Conservation (phyloP, 2,329 filamentous ascomycete species). For the Arthrobotrys entomopaga region DNA sequence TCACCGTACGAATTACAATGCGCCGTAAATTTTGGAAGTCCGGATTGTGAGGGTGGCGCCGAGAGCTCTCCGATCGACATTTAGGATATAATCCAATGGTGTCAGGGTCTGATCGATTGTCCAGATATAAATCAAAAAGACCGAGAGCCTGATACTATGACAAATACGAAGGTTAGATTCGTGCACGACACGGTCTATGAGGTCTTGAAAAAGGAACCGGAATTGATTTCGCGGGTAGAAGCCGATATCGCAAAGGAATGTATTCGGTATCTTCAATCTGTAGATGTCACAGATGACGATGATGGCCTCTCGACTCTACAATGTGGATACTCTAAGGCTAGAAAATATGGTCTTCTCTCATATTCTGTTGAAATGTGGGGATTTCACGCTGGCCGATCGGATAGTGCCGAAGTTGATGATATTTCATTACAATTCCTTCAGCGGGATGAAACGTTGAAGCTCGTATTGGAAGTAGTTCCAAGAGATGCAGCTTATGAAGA, state of each 20-base stretch:
- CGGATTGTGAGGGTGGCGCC: neutral
- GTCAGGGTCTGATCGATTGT: slow-evolving; percentile 14
- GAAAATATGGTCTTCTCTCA: slow-evolving; percentile 17
- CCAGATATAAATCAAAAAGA: too few relatives aligned
- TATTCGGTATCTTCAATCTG: slow-evolving; percentile 14
- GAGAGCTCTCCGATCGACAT: slow-evolving; percentile 2
- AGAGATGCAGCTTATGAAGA: slow-evolving; percentile 7
- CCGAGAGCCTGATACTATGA: too few relatives aligned
- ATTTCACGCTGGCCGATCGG: slow-evolving; percentile 23
- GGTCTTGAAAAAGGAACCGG: slow-evolving; percentile 13
- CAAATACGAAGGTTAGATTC: slow-evolving; percentile 13
- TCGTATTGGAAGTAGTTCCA: slow-evolving; percentile 11
- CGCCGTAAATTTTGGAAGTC: slow-evolving; percentile 27
- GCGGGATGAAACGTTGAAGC: neutral
- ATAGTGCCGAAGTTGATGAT: slow-evolving; percentile 14
- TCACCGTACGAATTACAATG: slow-evolving; percentile 31
- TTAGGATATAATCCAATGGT: slow-evolving; percentile 20
- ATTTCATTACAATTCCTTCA: slow-evolving; percentile 22
- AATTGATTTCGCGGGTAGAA: slow-evolving; percentile 16
- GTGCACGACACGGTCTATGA: slow-evolving; percentile 23
- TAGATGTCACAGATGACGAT: slow-evolving; percentile 5
- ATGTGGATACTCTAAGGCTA: slow-evolving; percentile 11
- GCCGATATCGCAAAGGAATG: slow-evolving; percentile 30
- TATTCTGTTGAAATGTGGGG: slow-evolving; percentile 33
- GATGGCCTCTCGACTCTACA: slow-evolving; percentile 15